These are phyloP conservation scores for Kuraishia cidri DNA, from an alignment of 805 yeast genomes.

Conservation along the genomic window DNA sequence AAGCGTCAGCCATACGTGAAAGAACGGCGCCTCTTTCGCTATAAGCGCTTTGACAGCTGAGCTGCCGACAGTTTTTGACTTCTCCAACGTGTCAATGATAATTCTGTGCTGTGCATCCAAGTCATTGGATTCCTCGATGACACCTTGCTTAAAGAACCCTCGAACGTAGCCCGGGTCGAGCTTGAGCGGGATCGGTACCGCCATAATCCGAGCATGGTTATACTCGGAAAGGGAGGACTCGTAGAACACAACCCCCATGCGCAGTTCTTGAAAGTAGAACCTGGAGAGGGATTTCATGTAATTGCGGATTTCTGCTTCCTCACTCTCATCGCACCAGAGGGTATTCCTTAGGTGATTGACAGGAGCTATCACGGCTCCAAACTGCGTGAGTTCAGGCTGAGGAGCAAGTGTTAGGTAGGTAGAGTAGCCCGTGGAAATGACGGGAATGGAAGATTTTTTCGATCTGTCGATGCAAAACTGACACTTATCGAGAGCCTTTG, in stretches of 20 bases:
- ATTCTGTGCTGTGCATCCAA: slow-evolving; percentile 25
- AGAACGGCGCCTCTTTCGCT: slow-evolving; percentile 39
- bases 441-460: slow-evolving; percentile 13
- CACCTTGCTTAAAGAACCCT: slow-evolving; percentile 32
- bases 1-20: slow-evolving; percentile 38
- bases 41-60: slow-evolving; percentile 22
- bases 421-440: slow-evolving; percentile 21
- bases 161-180: slow-evolving; percentile 17
- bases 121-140: slow-evolving; percentile 26
- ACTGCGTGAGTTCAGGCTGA: slow-evolving; percentile 25
- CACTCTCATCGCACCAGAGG: slow-evolving; percentile 30
- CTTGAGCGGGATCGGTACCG: slow-evolving; percentile 31
- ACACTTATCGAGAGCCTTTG: slow-evolving; percentile 23
- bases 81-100: slow-evolving; percentile 26
- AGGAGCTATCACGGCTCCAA: slow-evolving; percentile 30
- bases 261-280: slow-evolving; percentile 26
- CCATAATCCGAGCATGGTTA: slow-evolving; percentile 30
- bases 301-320: slow-evolving; percentile 30
- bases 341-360: slow-evolving; percentile 28
- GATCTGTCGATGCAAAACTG: slow-evolving; percentile 21
- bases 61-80: slow-evolving; percentile 11
- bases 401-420: slow-evolving; percentile 29
- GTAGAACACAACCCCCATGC: slow-evolving; percentile 30
- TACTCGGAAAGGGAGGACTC: slow-evolving; percentile 26
- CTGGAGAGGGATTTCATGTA: slow-evolving; percentile 30